phyloP scores from a whole-genome alignment of 768 basidiomycete species.

The Rhodotorula diobovata region DNA sequence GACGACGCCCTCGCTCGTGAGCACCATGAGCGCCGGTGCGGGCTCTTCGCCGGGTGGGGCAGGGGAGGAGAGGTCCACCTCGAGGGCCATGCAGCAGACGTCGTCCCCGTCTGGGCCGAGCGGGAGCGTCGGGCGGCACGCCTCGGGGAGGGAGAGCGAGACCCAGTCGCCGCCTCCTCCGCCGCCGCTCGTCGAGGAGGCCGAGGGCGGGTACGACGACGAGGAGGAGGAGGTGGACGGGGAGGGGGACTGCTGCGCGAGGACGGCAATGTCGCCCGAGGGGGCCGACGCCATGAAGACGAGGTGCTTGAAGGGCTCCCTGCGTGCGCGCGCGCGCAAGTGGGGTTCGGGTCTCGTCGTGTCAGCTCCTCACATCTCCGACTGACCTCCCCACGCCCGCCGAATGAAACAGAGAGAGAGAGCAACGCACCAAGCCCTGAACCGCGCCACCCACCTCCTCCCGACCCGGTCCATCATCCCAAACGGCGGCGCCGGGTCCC shows the following conservation, averaged over 20 bases:
- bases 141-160: constrained; percentile 47
- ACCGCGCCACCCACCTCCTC: constrained; percentile 10
- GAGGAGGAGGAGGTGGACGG: constrained; percentile 3
- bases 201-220: not conserved
- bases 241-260: constrained; percentile 36
- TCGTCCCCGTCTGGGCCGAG: constrained; percentile 44
- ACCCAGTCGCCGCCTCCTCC: constrained; percentile 40
- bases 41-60: constrained; percentile 18
- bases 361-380: too few relatives aligned
- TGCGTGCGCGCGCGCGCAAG: constrained; percentile 20
- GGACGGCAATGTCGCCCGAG: constrained; percentile 46
- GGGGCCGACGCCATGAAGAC: constrained; percentile 45
- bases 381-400: too few relatives aligned
- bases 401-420: not conserved
- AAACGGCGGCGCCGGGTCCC: constrained; percentile 46
- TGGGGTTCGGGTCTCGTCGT: too few relatives aligned
- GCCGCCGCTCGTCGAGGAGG: constrained; percentile 38
- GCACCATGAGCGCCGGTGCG: constrained; percentile 44
- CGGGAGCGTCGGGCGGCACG: constrained; percentile 46
- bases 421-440: constrained; percentile 25
- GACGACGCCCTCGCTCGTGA: constrained; percentile 48
- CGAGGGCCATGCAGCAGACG: constrained; percentile 47
- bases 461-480: constrained; percentile 46
- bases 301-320: constrained; percentile 49
- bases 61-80: constrained; percentile 46